Evolutionary conservation across 163 green algal genomes (phyloP), one percentile per base, ranked within the genome.

Genomic region (Chlorella variabilis): DNA sequence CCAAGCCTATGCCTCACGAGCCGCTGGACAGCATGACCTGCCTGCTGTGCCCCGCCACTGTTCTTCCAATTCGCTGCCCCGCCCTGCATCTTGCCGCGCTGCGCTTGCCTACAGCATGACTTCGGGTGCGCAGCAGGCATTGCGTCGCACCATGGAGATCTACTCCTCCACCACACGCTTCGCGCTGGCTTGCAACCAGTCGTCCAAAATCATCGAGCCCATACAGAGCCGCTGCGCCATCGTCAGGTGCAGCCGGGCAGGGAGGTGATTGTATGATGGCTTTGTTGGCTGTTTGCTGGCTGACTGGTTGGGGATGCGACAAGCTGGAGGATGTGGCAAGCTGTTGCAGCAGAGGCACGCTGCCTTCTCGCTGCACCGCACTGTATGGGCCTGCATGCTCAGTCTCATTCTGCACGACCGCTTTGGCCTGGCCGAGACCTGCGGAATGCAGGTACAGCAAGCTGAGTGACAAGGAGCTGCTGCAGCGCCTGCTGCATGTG

Each of bases 111-210:
- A 63, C 90, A 96, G 91, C 82, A 99, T 99, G 96, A 98, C 96
- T 0, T 77, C 84, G 9, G 95, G 89, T 8, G 97, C 97, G 0
- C 97, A 99, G 92, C 97, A 99, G 87, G 97, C 97, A 8, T 89
- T 99, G 82, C 89, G 97, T 20, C 89, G 97, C n/a, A 99, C 96
- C 4, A 99, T 99, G 96, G 97, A 99, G 86, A 94, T 99, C 31
- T 97, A 98, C 91, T 94, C 85, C 49, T 88, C 83, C 62, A 98
- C 97, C 49, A 99, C 97, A 7, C 93, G 97, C 75, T 99, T 99
- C 80, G 96, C 96, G 4, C 92, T 99, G 21, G 97, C 97, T 11
- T 99, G 96, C 93, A 99, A 99, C 91, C 74, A 90, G 45, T 96
- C 87, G 49, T 94, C 91, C 63, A 99, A 99, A 85, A 94, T 99